These are phyloP conservation scores for Colletotrichum costaricense DNA, from an alignment of 2,329 filamentous ascomycete species.

Conservation along the genomic window DNA sequence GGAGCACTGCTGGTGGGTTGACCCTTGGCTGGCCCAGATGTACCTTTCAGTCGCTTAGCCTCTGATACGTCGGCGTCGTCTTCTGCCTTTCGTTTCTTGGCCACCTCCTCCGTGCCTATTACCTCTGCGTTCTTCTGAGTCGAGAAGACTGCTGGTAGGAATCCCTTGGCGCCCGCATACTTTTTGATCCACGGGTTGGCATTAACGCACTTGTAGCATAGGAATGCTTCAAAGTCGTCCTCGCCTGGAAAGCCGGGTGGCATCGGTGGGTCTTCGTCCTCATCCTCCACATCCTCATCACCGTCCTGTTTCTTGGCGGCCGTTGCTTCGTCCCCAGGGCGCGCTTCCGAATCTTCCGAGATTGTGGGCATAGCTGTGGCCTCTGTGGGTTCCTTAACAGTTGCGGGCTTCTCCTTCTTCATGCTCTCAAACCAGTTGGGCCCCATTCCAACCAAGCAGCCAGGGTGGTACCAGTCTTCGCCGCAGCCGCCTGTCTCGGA, in stretches of 20 bases:
- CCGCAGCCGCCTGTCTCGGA: constrained; percentile 88
- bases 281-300: constrained; percentile 61
- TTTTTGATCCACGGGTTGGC: constrained; percentile 91
- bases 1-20: constrained; percentile 7
- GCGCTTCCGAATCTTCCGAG: constrained; percentile 57
- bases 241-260: constrained; percentile 90
- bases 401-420: constrained; percentile 47
- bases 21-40: constrained; percentile 43
- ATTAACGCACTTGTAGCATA: constrained; percentile 94
- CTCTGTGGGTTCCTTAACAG: constrained; percentile 11
- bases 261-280: constrained; percentile 71
- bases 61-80: constrained; percentile 55
- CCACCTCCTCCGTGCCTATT: constrained; percentile 32
- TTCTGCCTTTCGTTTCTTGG: constrained; percentile 76
- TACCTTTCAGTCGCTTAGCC: constrained; percentile 66
- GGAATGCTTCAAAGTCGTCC: constrained; percentile 87
- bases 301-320: constrained; percentile 34
- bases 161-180: constrained; percentile 84
- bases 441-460: constrained; percentile 86
- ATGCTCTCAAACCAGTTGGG: constrained; percentile 76
- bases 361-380: constrained; percentile 58
- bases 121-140: constrained; percentile 39
- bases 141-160: constrained; percentile 77
- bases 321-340: constrained; percentile 38
- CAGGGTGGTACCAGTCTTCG: constrained; percentile 98